Percentiles rank a stretch among this genome's conserved stretches.
Conservation (phyloP, 345 rosid species). For the Syzygium aqueum region DNA sequence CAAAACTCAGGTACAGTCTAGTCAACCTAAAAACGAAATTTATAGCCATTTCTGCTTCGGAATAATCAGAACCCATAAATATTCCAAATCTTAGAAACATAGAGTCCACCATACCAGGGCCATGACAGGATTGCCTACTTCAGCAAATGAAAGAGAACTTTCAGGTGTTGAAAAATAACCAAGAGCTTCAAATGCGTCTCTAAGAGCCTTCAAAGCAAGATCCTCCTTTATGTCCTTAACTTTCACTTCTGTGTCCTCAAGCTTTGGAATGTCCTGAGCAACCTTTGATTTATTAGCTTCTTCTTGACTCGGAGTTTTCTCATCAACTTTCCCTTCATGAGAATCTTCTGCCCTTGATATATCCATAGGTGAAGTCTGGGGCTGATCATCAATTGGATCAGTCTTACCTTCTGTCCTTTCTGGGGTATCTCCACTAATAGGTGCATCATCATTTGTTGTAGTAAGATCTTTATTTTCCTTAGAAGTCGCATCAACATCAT, state of each 20-base stretch:
- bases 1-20: not conserved
- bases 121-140: conserved; percentile 95
- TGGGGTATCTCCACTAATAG: conserved; percentile 35
- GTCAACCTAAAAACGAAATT: not conserved
- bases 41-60: not conserved
- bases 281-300: conserved; percentile 18
- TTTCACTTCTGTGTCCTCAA: conserved; percentile 33
- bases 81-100: not conserved
- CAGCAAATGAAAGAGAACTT: conserved; percentile 66
- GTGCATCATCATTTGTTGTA: conserved; percentile 21
- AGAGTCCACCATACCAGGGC: conserved; percentile 67
- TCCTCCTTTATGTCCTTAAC: conserved; percentile 32
- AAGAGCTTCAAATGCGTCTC: conserved; percentile 83
- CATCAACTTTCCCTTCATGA: conserved; percentile 26
- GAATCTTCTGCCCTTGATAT: conserved; percentile 44
- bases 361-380: conserved; percentile 31
- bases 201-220: conserved; percentile 61
- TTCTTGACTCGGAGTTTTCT: conserved; percentile 33
- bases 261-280: conserved; percentile 25
- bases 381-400: conserved; percentile 32
- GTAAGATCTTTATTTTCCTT: conserved; percentile 39
- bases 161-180: conserved; percentile 62
- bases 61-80: not conserved
- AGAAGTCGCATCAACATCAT: conserved; percentile 23
- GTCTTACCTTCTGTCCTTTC: conserved; percentile 44